Evolutionary conservation across 2,329 filamentous ascomycete species (phyloP), one percentile per base, ranked within the genome.

Genomic region (Teratosphaeria pseudoeucalypti): DNA sequence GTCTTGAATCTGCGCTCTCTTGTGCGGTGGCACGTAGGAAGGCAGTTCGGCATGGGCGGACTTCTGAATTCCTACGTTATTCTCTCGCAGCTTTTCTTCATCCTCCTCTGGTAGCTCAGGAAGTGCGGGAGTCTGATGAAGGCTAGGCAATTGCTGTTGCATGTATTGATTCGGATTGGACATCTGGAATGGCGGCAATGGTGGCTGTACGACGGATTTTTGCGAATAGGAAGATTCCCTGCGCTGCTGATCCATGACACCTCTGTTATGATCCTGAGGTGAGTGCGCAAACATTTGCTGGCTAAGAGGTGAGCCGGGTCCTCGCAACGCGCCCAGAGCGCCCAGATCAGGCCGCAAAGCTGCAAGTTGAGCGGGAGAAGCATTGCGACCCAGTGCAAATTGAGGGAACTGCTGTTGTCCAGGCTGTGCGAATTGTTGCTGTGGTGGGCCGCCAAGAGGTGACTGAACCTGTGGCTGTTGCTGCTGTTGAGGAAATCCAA

Each of bases 101-200:
- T 89, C 87, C 58, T 84, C 85, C 70, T 91, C 88, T n/a, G 81
- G 83, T 16, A 92, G 79, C 63, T 91, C 87, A 59, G 88, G 86
- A 62, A 92, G 75, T 0, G 74, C 75, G 3, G 77, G 76, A 3
- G 74, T 72, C 6, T 75, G 76, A 34, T 76, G 73, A 43, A 75
- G 59, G 59, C 52, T 84, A 78, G 61, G 61, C 54, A 55, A 52
- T 37, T 54, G 53, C 58, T 72, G 70, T 23, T 68, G 63, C 34
- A 68, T 63, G 62, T 69, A 70, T 10, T 61, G 43, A 2, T 37
- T 37, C 14, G 43, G 56, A 19, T 55, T 10, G 10, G 52, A 34
- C 34, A 47, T 27, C 12, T 32, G 53, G 16, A 34, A 19, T 16
- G 56, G 16, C 5, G 19, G 19, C 14, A 26, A 59, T 61, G 63